Evolutionary conservation across 129 eudicot genomes (phyloP).

Genomic region (Calendula officinalis): DNA sequence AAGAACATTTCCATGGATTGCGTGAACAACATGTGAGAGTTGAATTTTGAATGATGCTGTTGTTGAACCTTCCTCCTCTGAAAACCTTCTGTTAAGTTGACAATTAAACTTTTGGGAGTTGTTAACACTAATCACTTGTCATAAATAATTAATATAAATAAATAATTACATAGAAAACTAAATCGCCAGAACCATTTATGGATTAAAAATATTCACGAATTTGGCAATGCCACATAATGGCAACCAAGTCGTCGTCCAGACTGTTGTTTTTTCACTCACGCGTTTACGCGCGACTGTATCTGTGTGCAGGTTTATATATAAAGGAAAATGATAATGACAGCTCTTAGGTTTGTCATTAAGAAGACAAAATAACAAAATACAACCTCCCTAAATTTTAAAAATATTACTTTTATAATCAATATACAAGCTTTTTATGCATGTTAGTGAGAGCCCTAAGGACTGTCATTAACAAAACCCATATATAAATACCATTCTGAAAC

Average conservation of each 20-base stretch:
- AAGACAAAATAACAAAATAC: too few relatives aligned
- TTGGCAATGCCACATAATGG: constrained; percentile 1
- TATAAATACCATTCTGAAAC: too few relatives aligned
- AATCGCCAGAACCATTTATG: not conserved
- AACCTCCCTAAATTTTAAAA: too few relatives aligned
- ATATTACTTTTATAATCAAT: too few relatives aligned
- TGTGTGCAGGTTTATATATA: too few relatives aligned
- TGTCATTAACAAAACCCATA: too few relatives aligned
- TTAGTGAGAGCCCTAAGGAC: too few relatives aligned
- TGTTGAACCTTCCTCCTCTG: not conserved
- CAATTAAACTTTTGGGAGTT: not conserved
- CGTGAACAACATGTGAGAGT: constrained; percentile 4
- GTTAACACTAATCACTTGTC: not conserved
- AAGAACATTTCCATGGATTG: constrained; percentile 1
- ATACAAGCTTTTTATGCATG: too few relatives aligned
- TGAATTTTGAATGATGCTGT: not conserved
- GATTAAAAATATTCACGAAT: not conserved
- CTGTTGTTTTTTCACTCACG: not conserved
- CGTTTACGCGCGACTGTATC: not conserved
- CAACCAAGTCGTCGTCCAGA: constrained; percentile 9
- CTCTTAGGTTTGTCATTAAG: too few relatives aligned
- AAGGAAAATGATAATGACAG: too few relatives aligned
- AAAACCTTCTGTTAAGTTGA: not conserved
- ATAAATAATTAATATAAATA: too few relatives aligned
- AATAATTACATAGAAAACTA: too few relatives aligned